Evolutionary conservation across 345 rosid species (phyloP).

Genomic region (Salix brachista): DNA sequence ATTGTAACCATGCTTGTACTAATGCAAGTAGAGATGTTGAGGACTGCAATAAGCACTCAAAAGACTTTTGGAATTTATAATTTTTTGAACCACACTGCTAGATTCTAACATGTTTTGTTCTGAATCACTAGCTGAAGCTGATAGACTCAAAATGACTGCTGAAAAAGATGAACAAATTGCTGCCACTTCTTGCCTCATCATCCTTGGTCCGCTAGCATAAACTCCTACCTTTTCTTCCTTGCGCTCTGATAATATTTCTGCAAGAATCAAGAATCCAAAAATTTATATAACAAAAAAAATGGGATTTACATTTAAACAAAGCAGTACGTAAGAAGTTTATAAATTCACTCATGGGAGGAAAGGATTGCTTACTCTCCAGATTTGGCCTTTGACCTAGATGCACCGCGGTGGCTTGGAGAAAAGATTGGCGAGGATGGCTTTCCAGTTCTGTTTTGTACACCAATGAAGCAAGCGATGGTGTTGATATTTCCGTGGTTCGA

Average conservation of each 20-base stretch:
- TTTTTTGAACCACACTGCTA: neutral
- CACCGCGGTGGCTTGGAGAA: constrained; percentile 43
- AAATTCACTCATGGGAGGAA: neutral
- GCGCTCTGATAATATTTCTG: constrained; percentile 13
- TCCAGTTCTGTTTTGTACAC: constrained; percentile 41
- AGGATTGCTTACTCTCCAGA: constrained; percentile 52
- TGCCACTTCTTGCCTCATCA: constrained; percentile 22
- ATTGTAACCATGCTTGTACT: no score
- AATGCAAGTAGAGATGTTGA: neutral
- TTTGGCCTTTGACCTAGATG: constrained; percentile 63
- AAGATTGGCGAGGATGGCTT: constrained; percentile 52
- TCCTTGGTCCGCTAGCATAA: constrained; percentile 16
- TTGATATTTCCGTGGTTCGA: constrained; percentile 5
- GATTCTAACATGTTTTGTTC: neutral
- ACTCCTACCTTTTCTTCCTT: constrained; percentile 17
- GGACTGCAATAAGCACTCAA: neutral
- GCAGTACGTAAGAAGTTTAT: neutral
- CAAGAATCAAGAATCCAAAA: neutral
- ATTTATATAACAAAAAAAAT: neutral
- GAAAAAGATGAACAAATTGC: constrained; percentile 14
- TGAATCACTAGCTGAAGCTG: constrained; percentile 28
- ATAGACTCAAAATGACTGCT: constrained; percentile 20
- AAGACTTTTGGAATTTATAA: neutral
- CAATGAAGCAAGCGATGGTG: neutral
- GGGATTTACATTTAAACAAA: neutral